phyloP scores from a whole-genome alignment of 805 yeast genomes.

The Candida fluviatilis region DNA sequence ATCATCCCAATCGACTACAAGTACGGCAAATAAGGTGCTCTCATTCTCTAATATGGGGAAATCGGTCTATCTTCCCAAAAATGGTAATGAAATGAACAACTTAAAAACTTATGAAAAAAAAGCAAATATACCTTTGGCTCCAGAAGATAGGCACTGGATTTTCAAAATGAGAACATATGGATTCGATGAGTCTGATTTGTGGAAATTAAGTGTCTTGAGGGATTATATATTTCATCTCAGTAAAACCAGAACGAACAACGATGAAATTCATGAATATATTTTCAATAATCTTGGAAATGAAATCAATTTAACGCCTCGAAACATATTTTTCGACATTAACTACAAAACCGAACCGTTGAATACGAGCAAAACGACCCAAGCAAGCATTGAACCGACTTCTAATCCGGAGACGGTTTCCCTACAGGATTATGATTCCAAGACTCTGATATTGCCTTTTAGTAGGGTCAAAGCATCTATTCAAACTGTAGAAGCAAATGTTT shows the following conservation, averaged over 20 bases:
- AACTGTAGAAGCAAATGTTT: conserved; percentile 38
- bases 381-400: conserved; percentile 13
- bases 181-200: conserved; percentile 61
- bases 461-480: conserved; percentile 34
- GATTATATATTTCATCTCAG: conserved; percentile 64
- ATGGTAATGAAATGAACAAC: conserved; percentile 7
- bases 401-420: conserved; percentile 5
- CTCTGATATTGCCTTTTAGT: conserved; percentile 27
- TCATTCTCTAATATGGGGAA: conserved; percentile 32
- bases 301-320: conserved; percentile 21
- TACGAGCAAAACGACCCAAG: conserved; percentile 13
- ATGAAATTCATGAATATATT: conserved; percentile 1
- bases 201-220: conserved; percentile 76
- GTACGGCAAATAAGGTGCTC: conserved; percentile 14
- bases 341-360: conserved; percentile 32
- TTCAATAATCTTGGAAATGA: conserved; percentile 3
- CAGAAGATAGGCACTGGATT: conserved; percentile 71
- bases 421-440: conserved; percentile 4
- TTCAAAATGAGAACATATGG: conserved; percentile 71
- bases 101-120: conserved; percentile 4
- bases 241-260: conserved; percentile 14
- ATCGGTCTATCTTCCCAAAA: conserved; percentile 27
- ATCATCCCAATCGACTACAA: conserved; percentile 12
- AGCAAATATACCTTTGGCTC: conserved; percentile 39
- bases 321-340: conserved; percentile 33